These are phyloP conservation scores for Termitomyces sp. DNA, from an alignment of 768 basidiomycete species.

Conservation along the genomic window DNA sequence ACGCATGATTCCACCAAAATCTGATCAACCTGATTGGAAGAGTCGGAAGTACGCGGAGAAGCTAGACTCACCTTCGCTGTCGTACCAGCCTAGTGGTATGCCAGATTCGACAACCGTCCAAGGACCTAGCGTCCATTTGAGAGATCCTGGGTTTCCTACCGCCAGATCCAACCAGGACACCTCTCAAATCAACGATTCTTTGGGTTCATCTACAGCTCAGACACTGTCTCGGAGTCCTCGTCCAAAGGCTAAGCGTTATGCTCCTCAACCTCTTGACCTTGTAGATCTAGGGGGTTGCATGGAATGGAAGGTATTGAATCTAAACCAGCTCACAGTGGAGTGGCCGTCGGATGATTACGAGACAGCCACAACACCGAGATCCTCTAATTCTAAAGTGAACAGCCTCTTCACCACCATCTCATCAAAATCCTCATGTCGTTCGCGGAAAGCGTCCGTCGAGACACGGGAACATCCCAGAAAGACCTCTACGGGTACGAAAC, in stretches of 20 bases:
- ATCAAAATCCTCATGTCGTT: slow-evolving; percentile 25
- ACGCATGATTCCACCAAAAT: slow-evolving; percentile 26
- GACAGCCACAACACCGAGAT: slow-evolving; percentile 50
- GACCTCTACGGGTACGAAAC: slow-evolving; percentile 28
- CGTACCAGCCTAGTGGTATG: slow-evolving; percentile 31
- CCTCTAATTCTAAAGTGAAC: slow-evolving; percentile 39
- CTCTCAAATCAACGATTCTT: slow-evolving; percentile 32
- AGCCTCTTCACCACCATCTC: slow-evolving; percentile 23
- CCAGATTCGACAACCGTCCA: slow-evolving; percentile 28
- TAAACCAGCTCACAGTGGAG: slow-evolving; percentile 46
- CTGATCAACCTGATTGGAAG: slow-evolving; percentile 9
- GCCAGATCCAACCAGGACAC: slow-evolving; percentile 10
- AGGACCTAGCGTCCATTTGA: slow-evolving; percentile 18
- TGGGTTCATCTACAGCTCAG: slow-evolving; percentile 42
- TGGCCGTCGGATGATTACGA: slow-evolving; percentile 50
- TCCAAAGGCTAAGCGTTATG: slow-evolving; percentile 49
- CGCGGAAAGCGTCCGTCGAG: slow-evolving; percentile 38
- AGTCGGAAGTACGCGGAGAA: slow-evolving; percentile 27
- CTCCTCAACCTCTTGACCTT: slow-evolving; percentile 41
- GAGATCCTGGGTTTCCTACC: slow-evolving; percentile 18
- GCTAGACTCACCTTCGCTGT: slow-evolving; percentile 34
- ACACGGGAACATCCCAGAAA: slow-evolving; percentile 26
- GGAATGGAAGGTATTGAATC: slow-evolving; percentile 36
- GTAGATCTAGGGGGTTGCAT: slow-evolving; percentile 17
- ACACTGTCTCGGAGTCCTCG: slow-evolving; percentile 35